Evolutionary conservation across 2,329 filamentous ascomycete genomes (phyloP).

Genomic region (Xylaria sp.): DNA sequence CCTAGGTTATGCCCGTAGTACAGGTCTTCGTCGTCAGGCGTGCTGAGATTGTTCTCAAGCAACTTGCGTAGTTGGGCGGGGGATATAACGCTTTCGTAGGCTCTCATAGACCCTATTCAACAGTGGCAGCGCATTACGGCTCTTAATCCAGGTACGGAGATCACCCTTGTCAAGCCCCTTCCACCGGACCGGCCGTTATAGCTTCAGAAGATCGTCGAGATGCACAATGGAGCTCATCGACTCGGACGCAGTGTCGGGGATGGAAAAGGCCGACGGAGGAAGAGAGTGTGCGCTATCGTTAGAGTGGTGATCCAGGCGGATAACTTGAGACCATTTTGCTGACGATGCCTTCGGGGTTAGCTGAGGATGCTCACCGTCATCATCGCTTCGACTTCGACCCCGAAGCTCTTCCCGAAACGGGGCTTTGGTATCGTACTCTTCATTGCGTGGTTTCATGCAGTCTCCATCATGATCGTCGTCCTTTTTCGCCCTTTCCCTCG

Average conservation of each 20-base stretch:
- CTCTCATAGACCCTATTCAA: not conserved
- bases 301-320: not conserved
- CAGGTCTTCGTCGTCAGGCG: slow-evolving; percentile 8
- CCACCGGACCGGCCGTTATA: no score
- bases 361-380: slow-evolving; percentile 2
- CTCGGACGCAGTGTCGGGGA: not conserved
- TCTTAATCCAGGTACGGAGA: no score
- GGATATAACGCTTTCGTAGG: slow-evolving; percentile 6
- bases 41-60: slow-evolving; percentile 7
- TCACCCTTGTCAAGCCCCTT: no score
- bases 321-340: no score
- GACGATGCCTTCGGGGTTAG: slow-evolving; percentile 8
- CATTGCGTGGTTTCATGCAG: not conserved
- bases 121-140: no score
- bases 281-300: slow-evolving; percentile 5
- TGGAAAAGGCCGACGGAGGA: not conserved
- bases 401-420: not conserved
- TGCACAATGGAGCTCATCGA: slow-evolving; percentile 2
- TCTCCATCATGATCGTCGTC: not conserved
- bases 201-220: not conserved
- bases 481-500: slow-evolving; percentile 1
- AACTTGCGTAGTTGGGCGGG: slow-evolving; percentile 5
- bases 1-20: slow-evolving; percentile 2
- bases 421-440: not conserved
- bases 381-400: not conserved